These are phyloP conservation scores for Ehretia macrophylla DNA, from an alignment of 257 asterid species.

Conservation along the genomic window DNA sequence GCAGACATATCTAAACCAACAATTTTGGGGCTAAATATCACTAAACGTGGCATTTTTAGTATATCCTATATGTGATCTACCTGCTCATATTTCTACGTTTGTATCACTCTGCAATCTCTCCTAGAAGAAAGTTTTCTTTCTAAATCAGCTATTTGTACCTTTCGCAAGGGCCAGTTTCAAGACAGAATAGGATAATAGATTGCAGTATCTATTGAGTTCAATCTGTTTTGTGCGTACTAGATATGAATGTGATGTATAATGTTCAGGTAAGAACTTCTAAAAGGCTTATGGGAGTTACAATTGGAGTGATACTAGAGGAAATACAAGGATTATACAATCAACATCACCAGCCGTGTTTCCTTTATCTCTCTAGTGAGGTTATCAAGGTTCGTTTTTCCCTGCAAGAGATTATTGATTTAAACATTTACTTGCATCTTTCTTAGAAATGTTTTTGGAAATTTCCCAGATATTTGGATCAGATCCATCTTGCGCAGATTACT, in stretches of 20 bases:
- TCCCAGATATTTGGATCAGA: slow-evolving; percentile 93
- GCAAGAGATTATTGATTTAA: slow-evolving; percentile 1
- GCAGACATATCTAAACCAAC: too few species aligned
- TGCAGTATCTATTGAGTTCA: not conserved
- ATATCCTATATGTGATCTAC: too few species aligned
- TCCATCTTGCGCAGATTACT: slow-evolving; percentile 80
- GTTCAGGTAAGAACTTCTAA: slow-evolving; percentile 85
- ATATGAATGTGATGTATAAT: not conserved
- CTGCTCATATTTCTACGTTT: too few species aligned
- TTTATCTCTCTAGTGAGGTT: slow-evolving; percentile 95
- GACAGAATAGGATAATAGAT: too few species aligned
- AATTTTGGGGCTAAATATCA: too few species aligned
- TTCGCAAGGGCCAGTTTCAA: too few species aligned
- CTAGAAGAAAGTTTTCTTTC: too few species aligned
- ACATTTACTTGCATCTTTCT: not conserved
- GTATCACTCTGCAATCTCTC: too few species aligned
- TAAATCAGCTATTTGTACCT: too few species aligned
- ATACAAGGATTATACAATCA: slow-evolving; percentile 77
- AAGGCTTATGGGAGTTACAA: slow-evolving; percentile 83
- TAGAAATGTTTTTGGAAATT: slow-evolving; percentile 23
- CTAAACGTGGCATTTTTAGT: too few species aligned
- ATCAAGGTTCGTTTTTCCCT: slow-evolving; percentile 54
- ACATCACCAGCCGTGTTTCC: slow-evolving; percentile 90
- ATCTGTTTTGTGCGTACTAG: not conserved
- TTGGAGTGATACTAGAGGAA: slow-evolving; percentile 93